Evolutionary conservation across 257 asterid genomes (phyloP).

Genomic region (Nicotiana undulata): DNA sequence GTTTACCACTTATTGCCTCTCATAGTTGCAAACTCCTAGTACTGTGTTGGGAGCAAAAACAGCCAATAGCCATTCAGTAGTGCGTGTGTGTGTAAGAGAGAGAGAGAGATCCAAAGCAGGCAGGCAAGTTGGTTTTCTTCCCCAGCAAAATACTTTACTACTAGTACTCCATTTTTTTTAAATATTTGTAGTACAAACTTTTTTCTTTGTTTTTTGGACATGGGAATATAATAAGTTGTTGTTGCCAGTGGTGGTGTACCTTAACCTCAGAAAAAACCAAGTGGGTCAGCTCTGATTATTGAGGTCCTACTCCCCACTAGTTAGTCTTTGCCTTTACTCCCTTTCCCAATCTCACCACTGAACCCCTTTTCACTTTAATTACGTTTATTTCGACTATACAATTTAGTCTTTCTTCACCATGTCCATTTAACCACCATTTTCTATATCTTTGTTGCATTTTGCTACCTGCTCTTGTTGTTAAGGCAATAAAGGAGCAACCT

Average conservation of each 20-base stretch:
- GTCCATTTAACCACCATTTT: slow-evolving; percentile 24
- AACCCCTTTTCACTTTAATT: slow-evolving; percentile 18
- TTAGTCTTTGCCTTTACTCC: slow-evolving; percentile 26
- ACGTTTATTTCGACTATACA: neutral
- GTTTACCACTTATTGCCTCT: no score
- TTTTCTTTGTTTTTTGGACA: neutral
- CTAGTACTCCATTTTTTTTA: neutral
- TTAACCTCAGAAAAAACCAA: slow-evolving; percentile 15
- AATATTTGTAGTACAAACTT: neutral
- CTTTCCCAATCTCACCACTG: slow-evolving; percentile 36
- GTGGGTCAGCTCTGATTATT: slow-evolving; percentile 41
- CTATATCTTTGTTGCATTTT: slow-evolving; percentile 8
- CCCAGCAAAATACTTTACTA: neutral
- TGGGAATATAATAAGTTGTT: neutral
- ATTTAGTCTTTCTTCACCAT: slow-evolving; percentile 6
- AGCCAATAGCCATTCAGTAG: slow-evolving; percentile 15
- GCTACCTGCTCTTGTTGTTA: slow-evolving; percentile 3
- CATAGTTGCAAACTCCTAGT: neutral
- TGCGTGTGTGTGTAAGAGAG: neutral
- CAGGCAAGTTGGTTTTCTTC: neutral
- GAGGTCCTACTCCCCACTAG: slow-evolving; percentile 59
- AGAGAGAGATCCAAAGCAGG: neutral
- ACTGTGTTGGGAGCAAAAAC: neutral
- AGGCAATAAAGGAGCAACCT: slow-evolving; percentile 20
- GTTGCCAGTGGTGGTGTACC: neutral